Evolutionary conservation across 495 filamentous ascomycete species (phyloP).

Genomic region (Neurospora pannonica): DNA sequence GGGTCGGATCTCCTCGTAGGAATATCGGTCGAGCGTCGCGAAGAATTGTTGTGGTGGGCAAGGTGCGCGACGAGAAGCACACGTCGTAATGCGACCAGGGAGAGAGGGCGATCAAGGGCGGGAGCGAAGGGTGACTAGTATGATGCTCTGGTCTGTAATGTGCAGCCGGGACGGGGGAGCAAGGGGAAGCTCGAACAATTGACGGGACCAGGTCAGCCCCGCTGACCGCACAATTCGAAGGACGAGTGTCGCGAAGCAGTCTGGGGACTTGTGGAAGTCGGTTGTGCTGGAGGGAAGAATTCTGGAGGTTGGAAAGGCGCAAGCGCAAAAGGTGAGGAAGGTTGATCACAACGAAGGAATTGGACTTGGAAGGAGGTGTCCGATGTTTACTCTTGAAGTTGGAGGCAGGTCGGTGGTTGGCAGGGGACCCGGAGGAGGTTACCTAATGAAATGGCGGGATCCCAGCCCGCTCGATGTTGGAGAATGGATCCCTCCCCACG

Average conservation of each 20-base stretch:
- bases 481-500: not conserved
- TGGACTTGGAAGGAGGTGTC: not conserved
- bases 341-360: not conserved
- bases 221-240: not conserved
- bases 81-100: not conserved
- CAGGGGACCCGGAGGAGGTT: not conserved
- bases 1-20: not conserved
- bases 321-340: not conserved
- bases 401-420: not conserved
- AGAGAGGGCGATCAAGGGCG: not conserved
- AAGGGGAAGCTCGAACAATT: not conserved
- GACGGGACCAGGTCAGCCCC: not conserved
- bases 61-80: not conserved
- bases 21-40: not conserved
- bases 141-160: not conserved
- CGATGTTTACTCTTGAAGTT: not conserved
- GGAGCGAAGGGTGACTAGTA: not conserved
- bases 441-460: not conserved
- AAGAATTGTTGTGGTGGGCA: not conserved
- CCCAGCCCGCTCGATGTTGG: not conserved
- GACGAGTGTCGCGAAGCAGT: not conserved
- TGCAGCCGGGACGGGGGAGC: not conserved
- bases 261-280: not conserved
- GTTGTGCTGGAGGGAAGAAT: not conserved
- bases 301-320: not conserved